phyloP scores from a whole-genome alignment of 2,329 filamentous ascomycete genomes.

The Verticillium nubilum region DNA sequence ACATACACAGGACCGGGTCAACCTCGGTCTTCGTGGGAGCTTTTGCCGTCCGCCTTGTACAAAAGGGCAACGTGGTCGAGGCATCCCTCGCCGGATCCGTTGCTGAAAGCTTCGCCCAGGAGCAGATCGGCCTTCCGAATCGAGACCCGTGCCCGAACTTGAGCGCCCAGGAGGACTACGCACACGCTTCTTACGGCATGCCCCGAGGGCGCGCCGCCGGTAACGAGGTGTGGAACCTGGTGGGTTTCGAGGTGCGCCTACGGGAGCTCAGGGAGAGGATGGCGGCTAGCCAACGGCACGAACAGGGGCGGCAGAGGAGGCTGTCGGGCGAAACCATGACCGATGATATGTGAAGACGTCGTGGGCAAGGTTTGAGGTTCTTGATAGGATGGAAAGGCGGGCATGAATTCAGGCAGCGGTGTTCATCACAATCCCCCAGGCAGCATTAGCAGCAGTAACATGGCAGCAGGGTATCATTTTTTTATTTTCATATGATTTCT shows the following conservation, averaged over 20 bases:
- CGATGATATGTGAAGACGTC: neutral
- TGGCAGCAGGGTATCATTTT: neutral
- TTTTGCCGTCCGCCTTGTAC: neutral
- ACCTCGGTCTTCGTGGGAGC: slow-evolving; percentile 6
- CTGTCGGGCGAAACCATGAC: neutral
- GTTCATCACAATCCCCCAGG: neutral
- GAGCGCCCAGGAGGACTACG: neutral
- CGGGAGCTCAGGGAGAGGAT: neutral
- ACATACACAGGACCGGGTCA: slow-evolving; percentile 1
- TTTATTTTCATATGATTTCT: neutral
- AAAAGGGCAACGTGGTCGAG: neutral
- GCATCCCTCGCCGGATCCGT: slow-evolving; percentile 6
- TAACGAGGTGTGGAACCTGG: slow-evolving; percentile 4
- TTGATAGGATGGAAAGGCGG: neutral
- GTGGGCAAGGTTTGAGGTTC: neutral
- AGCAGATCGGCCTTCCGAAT: slow-evolving; percentile 3
- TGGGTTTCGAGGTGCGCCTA: slow-evolving; percentile 3
- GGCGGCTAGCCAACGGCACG: neutral
- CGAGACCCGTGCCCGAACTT: neutral
- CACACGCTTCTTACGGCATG: neutral
- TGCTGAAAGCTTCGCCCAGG: slow-evolving; percentile 6
- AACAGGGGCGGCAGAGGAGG: neutral
- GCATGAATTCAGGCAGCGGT: neutral
- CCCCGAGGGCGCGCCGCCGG: neutral
- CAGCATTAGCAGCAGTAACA: neutral